Evolutionary conservation across 2,329 filamentous ascomycete genomes (phyloP), one percentile per base, ranked within the genome.

Genomic region (Lojkania enalia): DNA sequence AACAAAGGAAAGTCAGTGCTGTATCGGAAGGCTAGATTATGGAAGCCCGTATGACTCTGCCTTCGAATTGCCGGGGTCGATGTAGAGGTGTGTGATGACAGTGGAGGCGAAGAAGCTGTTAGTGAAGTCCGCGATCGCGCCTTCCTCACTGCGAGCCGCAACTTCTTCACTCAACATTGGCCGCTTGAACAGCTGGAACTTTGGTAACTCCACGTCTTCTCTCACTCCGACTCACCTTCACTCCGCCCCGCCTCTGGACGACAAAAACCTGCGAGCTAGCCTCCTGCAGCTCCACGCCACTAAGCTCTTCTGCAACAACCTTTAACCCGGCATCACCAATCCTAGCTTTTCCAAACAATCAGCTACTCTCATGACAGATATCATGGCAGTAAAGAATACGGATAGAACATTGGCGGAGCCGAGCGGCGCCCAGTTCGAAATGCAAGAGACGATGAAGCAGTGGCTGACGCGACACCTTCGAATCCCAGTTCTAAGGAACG

Each of bases 391-490:
- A 29, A 42, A 19, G 25, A 51, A 46, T 56, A 60, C 42, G 40
- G 53, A 51, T 31, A 43, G 51, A 32, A 47, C 43, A 37, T 37
- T 49, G 39, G 42, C 30, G 7, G 38, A 31, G 14, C 18, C 36
- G 21, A 32, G 14, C n/a, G 13, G 29, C 15, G n/a, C 14, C 29
- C 23, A 19, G 13, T n/a, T 21, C 25, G 27, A 25, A 18, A 47
- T 57, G 36, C 51, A 54, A 15, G 51, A 52, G 25, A 47, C 47
- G 6, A 44, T 54, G 12, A 64, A 54, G 38, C 52, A 54, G 23
- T 66, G 64, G 62, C 41, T 64, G 15, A 53, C 60, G 33, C 56
- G 54, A 18, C 57, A 54, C 25, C 44, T 67, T 2, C 54, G 49
- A 35, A 61, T 52, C 40, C 44, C 53, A 15, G 41, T 48, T 16